Evolutionary conservation across 2,329 filamentous ascomycete species (phyloP).

Genomic region (Periglandula ipomoeae): DNA sequence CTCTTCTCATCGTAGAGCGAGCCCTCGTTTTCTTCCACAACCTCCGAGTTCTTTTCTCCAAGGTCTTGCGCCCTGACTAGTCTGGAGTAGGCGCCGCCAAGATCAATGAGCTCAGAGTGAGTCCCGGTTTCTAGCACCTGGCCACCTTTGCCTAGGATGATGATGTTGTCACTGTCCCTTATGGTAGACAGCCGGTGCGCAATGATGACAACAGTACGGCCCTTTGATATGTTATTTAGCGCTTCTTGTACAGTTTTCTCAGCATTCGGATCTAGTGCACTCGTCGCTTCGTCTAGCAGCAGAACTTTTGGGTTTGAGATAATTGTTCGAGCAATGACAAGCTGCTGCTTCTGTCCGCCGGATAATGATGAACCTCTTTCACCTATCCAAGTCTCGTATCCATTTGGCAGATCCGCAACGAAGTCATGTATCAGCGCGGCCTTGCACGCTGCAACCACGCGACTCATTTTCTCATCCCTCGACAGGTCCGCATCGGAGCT

Average conservation of each 20-base stretch:
- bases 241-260: slow-evolving; percentile 46
- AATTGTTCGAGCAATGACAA: slow-evolving; percentile 59
- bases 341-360: slow-evolving; percentile 57
- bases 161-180: slow-evolving; percentile 53
- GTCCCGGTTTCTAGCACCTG: slow-evolving; percentile 52
- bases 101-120: slow-evolving; percentile 45
- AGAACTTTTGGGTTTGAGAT: slow-evolving; percentile 54
- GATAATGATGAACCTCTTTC: slow-evolving; percentile 57
- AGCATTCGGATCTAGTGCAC: slow-evolving; percentile 39
- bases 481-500: slow-evolving; percentile 15
- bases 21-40: too few species aligned
- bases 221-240: slow-evolving; percentile 42
- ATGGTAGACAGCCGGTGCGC: slow-evolving; percentile 53
- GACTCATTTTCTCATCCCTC: slow-evolving; percentile 29
- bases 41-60: too few species aligned
- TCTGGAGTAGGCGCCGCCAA: slow-evolving; percentile 38
- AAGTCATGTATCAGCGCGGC: slow-evolving; percentile 46
- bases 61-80: slow-evolving; percentile 38
- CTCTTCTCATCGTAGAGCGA: slow-evolving; percentile 11
- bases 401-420: slow-evolving; percentile 38
- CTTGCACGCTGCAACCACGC: slow-evolving; percentile 38
- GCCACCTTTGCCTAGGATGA: slow-evolving; percentile 53
- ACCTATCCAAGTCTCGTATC: slow-evolving; percentile 54
- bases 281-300: slow-evolving; percentile 62
- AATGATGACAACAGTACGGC: slow-evolving; percentile 58